Evolutionary conservation across 345 rosid genomes (phyloP).

Genomic region (Boechera divaricarpa): DNA sequence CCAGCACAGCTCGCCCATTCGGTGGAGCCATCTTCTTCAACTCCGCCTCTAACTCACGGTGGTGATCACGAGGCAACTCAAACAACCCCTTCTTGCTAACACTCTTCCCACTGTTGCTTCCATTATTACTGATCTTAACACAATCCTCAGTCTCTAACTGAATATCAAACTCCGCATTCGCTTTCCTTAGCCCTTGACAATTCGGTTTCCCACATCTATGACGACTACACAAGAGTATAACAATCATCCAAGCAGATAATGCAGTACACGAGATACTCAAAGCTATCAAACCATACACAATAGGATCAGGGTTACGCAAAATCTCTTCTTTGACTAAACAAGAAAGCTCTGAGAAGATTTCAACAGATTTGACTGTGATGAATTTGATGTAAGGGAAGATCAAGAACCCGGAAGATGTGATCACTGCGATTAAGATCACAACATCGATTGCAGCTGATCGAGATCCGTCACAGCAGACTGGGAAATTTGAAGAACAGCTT

Average conservation of each 20-base stretch:
- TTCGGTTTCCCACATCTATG: slow-evolving; percentile 79
- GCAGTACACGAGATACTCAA: slow-evolving; percentile 65
- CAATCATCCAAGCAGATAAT: slow-evolving; percentile 61
- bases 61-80: slow-evolving; percentile 74
- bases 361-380: slow-evolving; percentile 46
- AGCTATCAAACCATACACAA: slow-evolving; percentile 74
- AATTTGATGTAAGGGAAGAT: slow-evolving; percentile 68
- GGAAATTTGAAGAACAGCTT: slow-evolving; percentile 41
- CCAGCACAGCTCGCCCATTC: slow-evolving; percentile 73
- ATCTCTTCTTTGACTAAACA: slow-evolving; percentile 70
- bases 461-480: slow-evolving; percentile 63
- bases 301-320: slow-evolving; percentile 60
- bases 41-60: slow-evolving; percentile 72
- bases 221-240: slow-evolving; percentile 60
- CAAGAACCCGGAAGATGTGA: slow-evolving; percentile 74
- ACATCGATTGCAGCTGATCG: slow-evolving; percentile 80
- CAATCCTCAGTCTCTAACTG: slow-evolving; percentile 93
- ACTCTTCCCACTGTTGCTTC: slow-evolving; percentile 42
- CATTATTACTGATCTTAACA: slow-evolving; percentile 59
- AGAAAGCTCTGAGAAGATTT: slow-evolving; percentile 52
- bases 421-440: slow-evolving; percentile 69
- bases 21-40: slow-evolving; percentile 83
- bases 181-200: slow-evolving; percentile 80
- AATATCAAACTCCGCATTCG: slow-evolving; percentile 83
- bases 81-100: slow-evolving; percentile 63